These are phyloP conservation scores for Aureobasidium uvarum DNA, from an alignment of 2,329 filamentous ascomycete genomes.

Conservation along the genomic window DNA sequence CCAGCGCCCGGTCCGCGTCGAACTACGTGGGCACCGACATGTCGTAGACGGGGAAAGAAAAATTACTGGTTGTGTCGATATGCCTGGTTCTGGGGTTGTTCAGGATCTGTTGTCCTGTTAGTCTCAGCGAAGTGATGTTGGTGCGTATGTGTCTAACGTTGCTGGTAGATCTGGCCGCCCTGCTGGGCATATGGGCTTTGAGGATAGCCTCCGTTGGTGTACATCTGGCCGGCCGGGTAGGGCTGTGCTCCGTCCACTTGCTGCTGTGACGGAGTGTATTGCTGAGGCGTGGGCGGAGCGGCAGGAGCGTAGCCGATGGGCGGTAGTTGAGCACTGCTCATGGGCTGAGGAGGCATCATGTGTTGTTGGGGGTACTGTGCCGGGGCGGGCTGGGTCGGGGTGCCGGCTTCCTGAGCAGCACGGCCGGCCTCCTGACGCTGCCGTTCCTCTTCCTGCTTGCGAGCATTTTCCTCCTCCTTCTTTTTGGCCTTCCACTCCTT, in stretches of 20 bases:
- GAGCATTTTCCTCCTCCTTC: slow-evolving; percentile 92
- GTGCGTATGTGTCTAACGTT: slow-evolving; percentile 35
- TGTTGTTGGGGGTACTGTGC: slow-evolving; percentile 46
- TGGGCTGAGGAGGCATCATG: slow-evolving; percentile 48
- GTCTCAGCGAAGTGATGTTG: not conserved
- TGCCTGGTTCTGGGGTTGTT: slow-evolving; percentile 30
- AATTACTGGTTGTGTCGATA: slow-evolving; percentile 30
- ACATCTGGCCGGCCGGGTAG: slow-evolving; percentile 46
- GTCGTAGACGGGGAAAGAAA: not conserved
- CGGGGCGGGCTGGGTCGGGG: slow-evolving; percentile 49
- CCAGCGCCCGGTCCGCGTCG: not conserved
- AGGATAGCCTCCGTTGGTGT: slow-evolving; percentile 47
- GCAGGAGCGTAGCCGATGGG: slow-evolving; percentile 54
- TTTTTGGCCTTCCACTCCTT: slow-evolving; percentile 99
- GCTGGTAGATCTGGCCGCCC: slow-evolving; percentile 50
- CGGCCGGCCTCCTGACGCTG: slow-evolving; percentile 64
- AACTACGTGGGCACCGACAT: not conserved
- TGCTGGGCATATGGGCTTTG: slow-evolving; percentile 51
- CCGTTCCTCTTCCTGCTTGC: slow-evolving; percentile 86
- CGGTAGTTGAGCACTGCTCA: slow-evolving; percentile 50
- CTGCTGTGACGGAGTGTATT: slow-evolving; percentile 48
- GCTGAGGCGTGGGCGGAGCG: slow-evolving; percentile 44
- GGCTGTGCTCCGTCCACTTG: slow-evolving; percentile 52
- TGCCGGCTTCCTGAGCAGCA: slow-evolving; percentile 55
- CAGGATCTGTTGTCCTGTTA: slow-evolving; percentile 26